Conservation (phyloP, 176 grass and related monocot species). For the Avena insularis region DNA sequence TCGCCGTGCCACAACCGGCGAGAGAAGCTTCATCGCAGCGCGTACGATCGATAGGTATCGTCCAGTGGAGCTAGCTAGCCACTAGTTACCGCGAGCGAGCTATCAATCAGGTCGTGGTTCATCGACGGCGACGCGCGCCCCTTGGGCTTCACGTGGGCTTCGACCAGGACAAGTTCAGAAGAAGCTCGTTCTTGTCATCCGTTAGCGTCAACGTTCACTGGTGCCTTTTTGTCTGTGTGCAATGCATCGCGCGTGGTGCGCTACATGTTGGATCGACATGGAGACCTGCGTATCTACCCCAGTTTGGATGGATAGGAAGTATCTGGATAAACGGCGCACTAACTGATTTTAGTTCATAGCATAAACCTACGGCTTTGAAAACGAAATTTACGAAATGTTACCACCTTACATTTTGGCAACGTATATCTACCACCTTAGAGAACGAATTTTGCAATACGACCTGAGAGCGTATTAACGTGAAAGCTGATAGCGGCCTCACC, state of each 20-base stretch:
- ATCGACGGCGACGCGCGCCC: constrained; percentile 45
- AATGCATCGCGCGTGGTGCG: background rate
- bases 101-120: background rate
- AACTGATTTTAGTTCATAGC: background rate
- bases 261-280: background rate
- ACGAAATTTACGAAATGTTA: too few relatives aligned
- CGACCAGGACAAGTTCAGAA: constrained; percentile 26
- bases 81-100: background rate
- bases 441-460: too few relatives aligned
- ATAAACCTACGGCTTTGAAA: too few relatives aligned
- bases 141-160: constrained; percentile 43
- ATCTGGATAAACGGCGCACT: background rate
- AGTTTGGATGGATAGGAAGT: background rate
- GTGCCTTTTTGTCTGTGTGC: background rate
- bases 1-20: background rate
- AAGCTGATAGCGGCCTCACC: too few relatives aligned
- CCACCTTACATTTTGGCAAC: too few relatives aligned
- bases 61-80: constrained; percentile 3
- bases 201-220: background rate
- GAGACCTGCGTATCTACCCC: background rate
- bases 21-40: background rate
- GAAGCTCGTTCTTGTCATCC: background rate
- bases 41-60: background rate
- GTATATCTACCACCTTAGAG: too few relatives aligned
- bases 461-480: too few relatives aligned